A percentile compares a stretch with the other conserved stretches of the same genome.
Conservation (phyloP, 192 early-diverging fungal species). For the Coemansia reversa region DNA sequence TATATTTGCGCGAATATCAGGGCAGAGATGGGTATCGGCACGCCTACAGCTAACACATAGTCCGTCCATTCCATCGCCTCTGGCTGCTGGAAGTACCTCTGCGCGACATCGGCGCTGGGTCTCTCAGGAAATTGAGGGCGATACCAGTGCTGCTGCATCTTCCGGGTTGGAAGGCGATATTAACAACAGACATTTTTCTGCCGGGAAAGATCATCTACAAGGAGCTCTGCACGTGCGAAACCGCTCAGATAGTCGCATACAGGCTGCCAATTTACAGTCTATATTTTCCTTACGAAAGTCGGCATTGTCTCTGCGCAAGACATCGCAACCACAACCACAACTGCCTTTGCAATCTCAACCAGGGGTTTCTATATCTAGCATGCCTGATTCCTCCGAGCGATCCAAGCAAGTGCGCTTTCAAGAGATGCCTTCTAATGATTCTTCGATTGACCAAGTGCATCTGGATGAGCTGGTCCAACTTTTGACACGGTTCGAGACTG, state of each 20-base stretch:
- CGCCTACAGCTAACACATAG: conserved; percentile 32
- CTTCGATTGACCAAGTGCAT: conserved; percentile 31
- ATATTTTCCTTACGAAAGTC: conserved; percentile 24
- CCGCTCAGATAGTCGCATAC: conserved; percentile 42
- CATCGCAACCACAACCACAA: neutral
- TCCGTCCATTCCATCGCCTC: conserved; percentile 38
- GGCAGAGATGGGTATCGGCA: conserved; percentile 26
- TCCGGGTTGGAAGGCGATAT: conserved; percentile 10
- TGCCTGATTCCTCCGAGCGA: conserved; percentile 17
- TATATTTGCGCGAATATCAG: conserved; percentile 30
- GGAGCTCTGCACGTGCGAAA: conserved; percentile 24
- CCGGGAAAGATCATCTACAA: neutral
- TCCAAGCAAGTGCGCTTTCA: conserved; percentile 50
- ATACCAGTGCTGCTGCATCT: neutral
- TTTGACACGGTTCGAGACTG: conserved; percentile 36
- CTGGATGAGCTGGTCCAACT: conserved; percentile 36
- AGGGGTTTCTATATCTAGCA: neutral
- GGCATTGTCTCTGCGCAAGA: conserved; percentile 27
- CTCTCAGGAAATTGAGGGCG: conserved; percentile 39
- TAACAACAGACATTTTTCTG: neutral
- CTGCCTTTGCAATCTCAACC: neutral
- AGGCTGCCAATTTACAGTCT: conserved; percentile 1
- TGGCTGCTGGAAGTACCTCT: conserved; percentile 20
- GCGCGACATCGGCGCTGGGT: conserved; percentile 47
- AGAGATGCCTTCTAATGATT: conserved; percentile 7